phyloP scores from a whole-genome alignment of 768 basidiomycete species.

The Hericium erinaceus region DNA sequence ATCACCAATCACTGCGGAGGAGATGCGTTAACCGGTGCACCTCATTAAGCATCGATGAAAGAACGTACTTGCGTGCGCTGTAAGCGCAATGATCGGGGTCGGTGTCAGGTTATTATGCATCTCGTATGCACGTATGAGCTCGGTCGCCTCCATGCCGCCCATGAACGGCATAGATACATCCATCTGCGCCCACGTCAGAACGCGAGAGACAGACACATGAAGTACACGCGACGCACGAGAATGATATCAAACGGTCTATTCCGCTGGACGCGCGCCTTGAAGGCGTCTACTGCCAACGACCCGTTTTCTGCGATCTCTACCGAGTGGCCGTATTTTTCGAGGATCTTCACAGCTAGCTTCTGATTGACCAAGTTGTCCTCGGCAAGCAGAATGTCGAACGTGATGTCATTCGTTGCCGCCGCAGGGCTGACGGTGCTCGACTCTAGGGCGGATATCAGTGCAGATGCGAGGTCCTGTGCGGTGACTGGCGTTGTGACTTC shows the following conservation, averaged over 20 bases:
- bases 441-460: constrained; percentile 89
- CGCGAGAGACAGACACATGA: not conserved
- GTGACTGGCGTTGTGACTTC: constrained; percentile 89
- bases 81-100: constrained; percentile 92
- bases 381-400: constrained; percentile 89
- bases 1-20: constrained; percentile 72
- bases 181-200: constrained; percentile 49
- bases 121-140: constrained; percentile 83
- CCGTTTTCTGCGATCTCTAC: constrained; percentile 99
- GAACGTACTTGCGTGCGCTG: constrained; percentile 88
- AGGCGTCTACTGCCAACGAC: constrained; percentile 84
- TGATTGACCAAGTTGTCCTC: constrained; percentile 97
- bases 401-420: constrained; percentile 74
- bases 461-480: constrained; percentile 82
- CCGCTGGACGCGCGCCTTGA: constrained; percentile 66
- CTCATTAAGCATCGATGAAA: not conserved
- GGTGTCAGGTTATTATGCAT: constrained; percentile 55
- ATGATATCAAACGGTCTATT: constrained; percentile 84
- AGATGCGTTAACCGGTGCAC: not conserved
- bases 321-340: constrained; percentile 91
- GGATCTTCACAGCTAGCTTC: constrained; percentile 91
- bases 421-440: constrained; percentile 89
- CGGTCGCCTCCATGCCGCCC: constrained; percentile 97
- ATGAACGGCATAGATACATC: constrained; percentile 98
- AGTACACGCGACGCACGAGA: constrained; percentile 41